These are phyloP conservation scores for Dentipellis fragilis DNA, from an alignment of 768 basidiomycete species.

Conservation along the genomic window DNA sequence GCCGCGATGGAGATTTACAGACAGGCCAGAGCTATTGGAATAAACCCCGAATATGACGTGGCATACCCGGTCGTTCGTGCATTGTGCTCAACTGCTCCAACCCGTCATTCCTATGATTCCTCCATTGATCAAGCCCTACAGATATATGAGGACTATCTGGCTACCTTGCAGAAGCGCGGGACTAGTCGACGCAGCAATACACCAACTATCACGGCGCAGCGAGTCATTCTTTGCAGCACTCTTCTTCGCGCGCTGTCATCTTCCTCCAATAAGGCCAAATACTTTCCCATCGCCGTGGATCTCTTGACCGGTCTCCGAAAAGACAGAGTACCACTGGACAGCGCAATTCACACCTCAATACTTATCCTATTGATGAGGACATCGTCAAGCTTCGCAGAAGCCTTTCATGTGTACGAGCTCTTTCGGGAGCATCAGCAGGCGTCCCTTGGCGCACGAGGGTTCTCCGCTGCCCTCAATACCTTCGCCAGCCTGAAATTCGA, in stretches of 20 bases:
- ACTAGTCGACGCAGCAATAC: too few relatives aligned
- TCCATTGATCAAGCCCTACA: conserved; percentile 43
- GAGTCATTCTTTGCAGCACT: conserved; percentile 38
- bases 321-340: conserved; percentile 35
- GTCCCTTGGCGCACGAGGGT: conserved; percentile 47
- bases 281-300: conserved; percentile 34
- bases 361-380: conserved; percentile 60
- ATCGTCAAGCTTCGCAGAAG: conserved; percentile 43
- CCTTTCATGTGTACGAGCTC: conserved; percentile 50
- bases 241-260: conserved; percentile 26
- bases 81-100: conserved; percentile 30
- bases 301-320: conserved; percentile 61
- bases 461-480: conserved; percentile 50
- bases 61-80: conserved; percentile 44
- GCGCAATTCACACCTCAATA: conserved; percentile 36
- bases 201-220: background rate
- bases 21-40: conserved; percentile 30
- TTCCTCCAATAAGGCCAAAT: conserved; percentile 34
- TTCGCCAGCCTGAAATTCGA: conserved; percentile 51
- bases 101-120: conserved; percentile 27
- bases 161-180: background rate
- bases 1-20: conserved; percentile 43
- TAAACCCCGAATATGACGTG: conserved; percentile 39
- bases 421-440: conserved; percentile 21
- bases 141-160: conserved; percentile 34